phyloP scores from a whole-genome alignment of 2,329 filamentous ascomycete species.

The Diaporthe helianthi region DNA sequence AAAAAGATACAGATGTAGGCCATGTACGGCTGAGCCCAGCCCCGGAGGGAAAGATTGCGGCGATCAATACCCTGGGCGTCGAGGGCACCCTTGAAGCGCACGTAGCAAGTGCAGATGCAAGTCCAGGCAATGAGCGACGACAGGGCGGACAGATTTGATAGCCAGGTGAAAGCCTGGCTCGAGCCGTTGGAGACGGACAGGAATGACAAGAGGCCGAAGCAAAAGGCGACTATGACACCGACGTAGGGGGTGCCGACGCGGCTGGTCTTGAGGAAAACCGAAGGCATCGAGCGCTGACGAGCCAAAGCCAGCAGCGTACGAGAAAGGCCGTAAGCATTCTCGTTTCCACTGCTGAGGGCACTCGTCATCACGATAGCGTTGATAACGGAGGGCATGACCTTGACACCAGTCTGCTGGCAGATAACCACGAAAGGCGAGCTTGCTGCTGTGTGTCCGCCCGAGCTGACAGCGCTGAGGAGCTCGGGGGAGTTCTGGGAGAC shows the following conservation, averaged over 20 bases:
- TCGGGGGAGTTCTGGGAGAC: conserved; percentile 57
- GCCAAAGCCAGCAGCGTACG: conserved; percentile 61
- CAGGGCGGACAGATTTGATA: conserved; percentile 60
- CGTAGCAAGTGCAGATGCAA: conserved; percentile 42
- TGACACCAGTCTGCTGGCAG: conserved; percentile 56
- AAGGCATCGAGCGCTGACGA: conserved; percentile 58
- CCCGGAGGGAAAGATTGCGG: conserved; percentile 41
- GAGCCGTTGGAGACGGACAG: conserved; percentile 53
- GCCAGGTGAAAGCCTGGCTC: conserved; percentile 60
- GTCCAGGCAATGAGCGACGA: conserved; percentile 45
- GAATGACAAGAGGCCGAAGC: conserved; percentile 56
- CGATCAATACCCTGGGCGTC: conserved; percentile 48
- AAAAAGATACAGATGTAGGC: conserved; percentile 52
- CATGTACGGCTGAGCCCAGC: conserved; percentile 46
- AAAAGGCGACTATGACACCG: conserved; percentile 50
- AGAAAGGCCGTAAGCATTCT: conserved; percentile 56
- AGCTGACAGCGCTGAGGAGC: conserved; percentile 50
- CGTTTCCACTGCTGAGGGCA: conserved; percentile 49
- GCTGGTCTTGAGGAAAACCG: conserved; percentile 56
- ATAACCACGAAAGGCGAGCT: conserved; percentile 58
- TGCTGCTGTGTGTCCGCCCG: conserved; percentile 59
- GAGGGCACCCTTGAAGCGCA: conserved; percentile 46
- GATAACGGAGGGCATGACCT: conserved; percentile 57
- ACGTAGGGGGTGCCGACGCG: conserved; percentile 58
- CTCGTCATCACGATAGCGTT: conserved; percentile 59